phyloP scores from a whole-genome alignment of 805 yeast species.

The Metschnikowia drakensbergensis region DNA sequence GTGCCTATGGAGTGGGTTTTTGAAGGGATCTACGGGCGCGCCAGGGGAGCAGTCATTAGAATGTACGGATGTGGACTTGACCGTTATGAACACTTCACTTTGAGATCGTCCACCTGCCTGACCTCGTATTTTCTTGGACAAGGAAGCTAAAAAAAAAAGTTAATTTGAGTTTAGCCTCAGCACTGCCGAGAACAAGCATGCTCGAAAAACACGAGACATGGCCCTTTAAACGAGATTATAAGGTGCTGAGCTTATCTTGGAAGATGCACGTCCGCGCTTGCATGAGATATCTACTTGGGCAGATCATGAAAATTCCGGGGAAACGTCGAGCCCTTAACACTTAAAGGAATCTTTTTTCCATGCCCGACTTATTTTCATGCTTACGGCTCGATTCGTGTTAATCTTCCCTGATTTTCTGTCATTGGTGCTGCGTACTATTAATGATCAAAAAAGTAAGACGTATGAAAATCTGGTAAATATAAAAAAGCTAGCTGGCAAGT shows the following conservation, averaged over 20 bases:
- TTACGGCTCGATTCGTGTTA: neutral
- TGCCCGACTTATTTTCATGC: neutral
- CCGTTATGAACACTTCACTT: neutral
- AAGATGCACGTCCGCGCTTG: neutral
- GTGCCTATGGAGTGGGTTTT: neutral
- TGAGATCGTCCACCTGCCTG: neutral
- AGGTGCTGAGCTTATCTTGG: neutral
- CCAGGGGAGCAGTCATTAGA: slow-evolving; percentile 1
- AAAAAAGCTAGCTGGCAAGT: neutral
- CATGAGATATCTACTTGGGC: neutral
- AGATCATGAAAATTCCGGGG: slow-evolving; percentile 6
- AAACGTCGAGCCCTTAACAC: neutral
- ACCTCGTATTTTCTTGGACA: neutral
- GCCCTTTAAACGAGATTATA: neutral
- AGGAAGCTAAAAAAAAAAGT: neutral
- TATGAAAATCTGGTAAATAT: neutral
- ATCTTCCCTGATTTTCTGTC: neutral
- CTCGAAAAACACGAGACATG: neutral
- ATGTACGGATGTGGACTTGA: slow-evolving; percentile 8
- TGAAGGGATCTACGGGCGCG: slow-evolving; percentile 6
- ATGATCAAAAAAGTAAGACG: too few species aligned
- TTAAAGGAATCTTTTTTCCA: neutral
- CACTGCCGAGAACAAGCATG: neutral
- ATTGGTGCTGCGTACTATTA: too few species aligned
- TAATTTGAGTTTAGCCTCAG: neutral